Evolutionary conservation across 139 green algal genomes (phyloP), one percentile per base, ranked within the genome.

Genomic region (Haematococcus sp.): DNA sequence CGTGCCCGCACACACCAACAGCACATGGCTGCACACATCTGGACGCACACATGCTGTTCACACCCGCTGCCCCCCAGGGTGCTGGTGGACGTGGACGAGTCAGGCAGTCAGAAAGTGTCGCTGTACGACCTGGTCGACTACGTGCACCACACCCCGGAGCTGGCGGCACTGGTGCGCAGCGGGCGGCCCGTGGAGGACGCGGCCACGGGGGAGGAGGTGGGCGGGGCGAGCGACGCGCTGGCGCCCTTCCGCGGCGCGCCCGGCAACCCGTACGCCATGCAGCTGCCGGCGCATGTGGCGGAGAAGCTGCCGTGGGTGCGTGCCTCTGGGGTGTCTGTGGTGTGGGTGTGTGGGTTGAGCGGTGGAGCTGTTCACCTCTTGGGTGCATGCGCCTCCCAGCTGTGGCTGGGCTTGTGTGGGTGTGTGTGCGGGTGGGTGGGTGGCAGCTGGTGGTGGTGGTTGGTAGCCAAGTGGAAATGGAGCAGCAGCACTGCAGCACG

Each of bases 111-210:
- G 64, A 7, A 11, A 7, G 79, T 85, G n/a, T 79, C 79, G 1
- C 35, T 85, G 46, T 81, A 70, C 74, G 79, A 85, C 65, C 49
- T 79, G 70, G 69, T 73, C 33, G 33, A 76, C 20, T 81, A 79
- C 25, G 70, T 81, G 28, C 13, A 85, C 7, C 70, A 79, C 64
- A 85, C 81, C 74, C 79, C 79, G 0, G 79, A 85, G 74, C 56
- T 81, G 22, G 28, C 68, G 30, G 74, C 64, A 4, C 52, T 85
- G 33, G 73, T 56, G 23, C 15, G 51, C 20, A 72, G 72, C 61
- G 16, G 40, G 13, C 33, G 58, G 58, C 13, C 11, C 5, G 27
- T 49, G 40, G 11, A 7, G 7, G 40, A 49, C 40, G 40, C 40
- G 40, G 40, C 40, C 7, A 7, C 40, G 7, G 40, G 40, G 7